Evolutionary conservation across 768 basidiomycete genomes (phyloP).

Genomic region (Rickenella mellea): DNA sequence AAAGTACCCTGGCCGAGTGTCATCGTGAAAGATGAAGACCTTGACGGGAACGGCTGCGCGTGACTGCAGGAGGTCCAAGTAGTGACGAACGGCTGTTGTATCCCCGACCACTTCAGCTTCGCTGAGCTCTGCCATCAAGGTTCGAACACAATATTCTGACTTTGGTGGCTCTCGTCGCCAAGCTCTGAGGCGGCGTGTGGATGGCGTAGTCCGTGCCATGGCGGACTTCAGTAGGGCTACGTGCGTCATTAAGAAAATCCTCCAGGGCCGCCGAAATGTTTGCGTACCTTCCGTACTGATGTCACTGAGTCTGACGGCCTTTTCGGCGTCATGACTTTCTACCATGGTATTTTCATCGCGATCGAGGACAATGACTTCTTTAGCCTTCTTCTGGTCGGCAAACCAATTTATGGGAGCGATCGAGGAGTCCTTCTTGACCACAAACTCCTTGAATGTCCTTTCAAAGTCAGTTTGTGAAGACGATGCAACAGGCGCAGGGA

Average conservation of each 20-base stretch:
- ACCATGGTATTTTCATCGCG: conserved; percentile 29
- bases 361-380: conserved; percentile 49
- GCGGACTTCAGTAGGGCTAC: background rate
- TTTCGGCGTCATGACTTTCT: conserved; percentile 2
- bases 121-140: conserved; percentile 51
- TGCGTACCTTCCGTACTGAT: conserved; percentile 34
- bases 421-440: conserved; percentile 62
- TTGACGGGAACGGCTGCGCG: conserved; percentile 63
- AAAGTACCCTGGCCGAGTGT: conserved; percentile 85
- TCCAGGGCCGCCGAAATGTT: background rate
- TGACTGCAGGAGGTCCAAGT: conserved; percentile 53
- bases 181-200: no score
- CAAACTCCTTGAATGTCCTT: conserved; percentile 69
- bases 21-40: conserved; percentile 73
- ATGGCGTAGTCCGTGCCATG: background rate
- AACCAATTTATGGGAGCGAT: conserved; percentile 74
- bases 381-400: conserved; percentile 18
- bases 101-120: conserved; percentile 77
- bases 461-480: conserved; percentile 54
- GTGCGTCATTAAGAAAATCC: conserved; percentile 11
- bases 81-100: conserved; percentile 51
- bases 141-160: conserved; percentile 28
- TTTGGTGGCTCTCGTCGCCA: background rate
- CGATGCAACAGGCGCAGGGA: conserved; percentile 22
- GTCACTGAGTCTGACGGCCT: conserved; percentile 1